These are phyloP conservation scores for Trichoderma asperellum DNA, from an alignment of 2,329 filamentous ascomycete species.

Conservation along the genomic window DNA sequence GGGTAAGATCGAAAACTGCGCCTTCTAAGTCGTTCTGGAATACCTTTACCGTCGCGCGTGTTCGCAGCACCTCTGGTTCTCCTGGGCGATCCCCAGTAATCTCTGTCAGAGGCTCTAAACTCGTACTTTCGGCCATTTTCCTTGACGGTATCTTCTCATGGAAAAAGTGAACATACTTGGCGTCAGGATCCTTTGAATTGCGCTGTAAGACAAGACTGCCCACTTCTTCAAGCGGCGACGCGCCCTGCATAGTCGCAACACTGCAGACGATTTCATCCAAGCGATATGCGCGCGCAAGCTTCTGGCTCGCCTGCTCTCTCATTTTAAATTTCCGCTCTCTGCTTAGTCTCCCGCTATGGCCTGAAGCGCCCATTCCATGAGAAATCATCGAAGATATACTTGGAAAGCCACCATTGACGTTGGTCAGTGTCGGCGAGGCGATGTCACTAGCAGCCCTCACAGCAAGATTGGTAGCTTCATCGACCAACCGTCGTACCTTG, in stretches of 20 bases:
- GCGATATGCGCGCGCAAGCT: slow-evolving; percentile 75
- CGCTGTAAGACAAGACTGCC: slow-evolving; percentile 73
- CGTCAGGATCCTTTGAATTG: slow-evolving; percentile 69
- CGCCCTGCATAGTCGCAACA: slow-evolving; percentile 81
- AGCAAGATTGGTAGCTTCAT: slow-evolving; percentile 77
- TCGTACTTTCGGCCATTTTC: slow-evolving; percentile 73
- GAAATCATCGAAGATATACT: slow-evolving; percentile 32
- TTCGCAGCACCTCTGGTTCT: slow-evolving; percentile 70
- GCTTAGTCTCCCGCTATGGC: slow-evolving; percentile 69
- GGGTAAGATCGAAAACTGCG: slow-evolving; percentile 71
- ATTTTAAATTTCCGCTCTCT: slow-evolving; percentile 77
- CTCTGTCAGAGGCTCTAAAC: slow-evolving; percentile 66
- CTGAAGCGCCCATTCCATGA: slow-evolving; percentile 48
- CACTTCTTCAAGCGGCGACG: slow-evolving; percentile 76
- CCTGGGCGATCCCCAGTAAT: slow-evolving; percentile 67
- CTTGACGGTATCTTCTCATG: slow-evolving; percentile 84
- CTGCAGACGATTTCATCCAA: slow-evolving; percentile 83
- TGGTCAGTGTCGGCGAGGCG: slow-evolving; percentile 65
- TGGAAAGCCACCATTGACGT: slow-evolving; percentile 49
- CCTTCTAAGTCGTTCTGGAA: slow-evolving; percentile 76
- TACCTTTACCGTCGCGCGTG: slow-evolving; percentile 72
- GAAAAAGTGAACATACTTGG: slow-evolving; percentile 90
- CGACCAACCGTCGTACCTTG: slow-evolving; percentile 78
- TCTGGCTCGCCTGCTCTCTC: slow-evolving; percentile 78
- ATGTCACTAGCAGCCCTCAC: slow-evolving; percentile 77